These are phyloP conservation scores for Phytophthora rubi DNA, from an alignment of 352 stramenopile genomes.

Conservation along the genomic window DNA sequence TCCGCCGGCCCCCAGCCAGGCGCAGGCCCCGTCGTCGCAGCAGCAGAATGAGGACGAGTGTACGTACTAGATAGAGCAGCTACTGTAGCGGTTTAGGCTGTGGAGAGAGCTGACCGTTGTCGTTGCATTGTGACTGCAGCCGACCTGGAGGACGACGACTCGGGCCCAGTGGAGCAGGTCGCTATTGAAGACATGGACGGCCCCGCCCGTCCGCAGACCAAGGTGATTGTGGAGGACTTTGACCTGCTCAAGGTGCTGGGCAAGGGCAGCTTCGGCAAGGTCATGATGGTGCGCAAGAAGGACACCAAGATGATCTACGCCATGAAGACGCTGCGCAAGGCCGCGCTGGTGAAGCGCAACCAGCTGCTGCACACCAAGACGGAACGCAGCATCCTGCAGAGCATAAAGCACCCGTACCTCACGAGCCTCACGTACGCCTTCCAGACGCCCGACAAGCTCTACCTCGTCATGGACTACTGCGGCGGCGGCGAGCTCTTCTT, in stretches of 20 bases:
- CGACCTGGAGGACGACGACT: slow-evolving; percentile 85
- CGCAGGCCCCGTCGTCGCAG: slow-evolving; percentile 27
- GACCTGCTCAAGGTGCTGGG: slow-evolving; percentile 94
- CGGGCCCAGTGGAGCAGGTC: slow-evolving; percentile 79
- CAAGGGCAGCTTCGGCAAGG: slow-evolving; percentile 96
- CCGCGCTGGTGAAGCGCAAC: slow-evolving; percentile 92
- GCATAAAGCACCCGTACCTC: slow-evolving; percentile 93
- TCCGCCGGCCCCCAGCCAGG: slow-evolving; percentile 35
- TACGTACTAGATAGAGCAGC: slow-evolving; percentile 35
- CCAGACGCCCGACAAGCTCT: slow-evolving; percentile 94
- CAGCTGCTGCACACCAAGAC: slow-evolving; percentile 95
- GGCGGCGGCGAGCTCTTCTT: slow-evolving; percentile 96
- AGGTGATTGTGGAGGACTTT: slow-evolving; percentile 93
- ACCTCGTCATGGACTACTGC: slow-evolving; percentile 95
- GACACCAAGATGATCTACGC: slow-evolving; percentile 94
- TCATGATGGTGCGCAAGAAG: slow-evolving; percentile 96
- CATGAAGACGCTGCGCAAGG: slow-evolving; percentile 96
- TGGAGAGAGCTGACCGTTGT: slow-evolving; percentile 1
- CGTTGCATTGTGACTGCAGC: slow-evolving; percentile 41
- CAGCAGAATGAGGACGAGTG: slow-evolving; percentile 67
- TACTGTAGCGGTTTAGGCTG: background rate
- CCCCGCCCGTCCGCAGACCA: slow-evolving; percentile 62
- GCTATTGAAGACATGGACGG: slow-evolving; percentile 85
- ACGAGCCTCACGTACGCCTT: slow-evolving; percentile 89
- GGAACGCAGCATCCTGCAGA: slow-evolving; percentile 93